These are phyloP conservation scores for Castanea mollissima DNA, from an alignment of 306 rosid species.

Conservation along the genomic window DNA sequence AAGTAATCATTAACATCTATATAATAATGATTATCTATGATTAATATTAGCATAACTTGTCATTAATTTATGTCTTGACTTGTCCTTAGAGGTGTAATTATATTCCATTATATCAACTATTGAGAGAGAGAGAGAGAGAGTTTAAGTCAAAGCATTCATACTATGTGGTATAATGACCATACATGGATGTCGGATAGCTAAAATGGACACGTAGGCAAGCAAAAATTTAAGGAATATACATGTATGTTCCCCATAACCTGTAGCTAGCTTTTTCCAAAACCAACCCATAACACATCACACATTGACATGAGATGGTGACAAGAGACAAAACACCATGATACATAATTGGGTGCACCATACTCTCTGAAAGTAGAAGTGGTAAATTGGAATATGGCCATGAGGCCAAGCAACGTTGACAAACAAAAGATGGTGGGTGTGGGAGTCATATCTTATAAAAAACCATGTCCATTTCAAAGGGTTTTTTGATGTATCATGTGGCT, in stretches of 20 bases:
- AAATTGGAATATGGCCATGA: not conserved
- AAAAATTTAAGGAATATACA: constrained; percentile 7
- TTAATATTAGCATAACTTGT: not conserved
- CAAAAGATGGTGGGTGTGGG: not conserved
- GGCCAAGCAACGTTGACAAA: not conserved
- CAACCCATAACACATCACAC: not conserved
- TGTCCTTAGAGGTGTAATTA: not conserved
- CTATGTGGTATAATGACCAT: constrained; percentile 9
- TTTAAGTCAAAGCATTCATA: no score
- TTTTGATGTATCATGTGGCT: constrained; percentile 15
- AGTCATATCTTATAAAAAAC: not conserved
- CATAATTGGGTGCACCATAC: not conserved
- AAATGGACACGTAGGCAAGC: constrained; percentile 18
- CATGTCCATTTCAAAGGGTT: not conserved
- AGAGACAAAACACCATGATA: not conserved
- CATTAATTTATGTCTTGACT: not conserved
- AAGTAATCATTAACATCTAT: constrained; percentile 5
- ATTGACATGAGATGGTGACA: constrained; percentile 11
- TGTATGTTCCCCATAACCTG: not conserved
- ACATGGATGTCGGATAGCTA: constrained; percentile 41
- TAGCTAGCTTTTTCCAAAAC: not conserved
- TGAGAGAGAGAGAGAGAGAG: not conserved
- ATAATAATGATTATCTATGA: not conserved
- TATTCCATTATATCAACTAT: not conserved
- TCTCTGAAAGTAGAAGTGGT: not conserved